These are phyloP conservation scores for Sugiyamaella novakii DNA, from an alignment of 1,139 yeast genomes.

Conservation along the genomic window DNA sequence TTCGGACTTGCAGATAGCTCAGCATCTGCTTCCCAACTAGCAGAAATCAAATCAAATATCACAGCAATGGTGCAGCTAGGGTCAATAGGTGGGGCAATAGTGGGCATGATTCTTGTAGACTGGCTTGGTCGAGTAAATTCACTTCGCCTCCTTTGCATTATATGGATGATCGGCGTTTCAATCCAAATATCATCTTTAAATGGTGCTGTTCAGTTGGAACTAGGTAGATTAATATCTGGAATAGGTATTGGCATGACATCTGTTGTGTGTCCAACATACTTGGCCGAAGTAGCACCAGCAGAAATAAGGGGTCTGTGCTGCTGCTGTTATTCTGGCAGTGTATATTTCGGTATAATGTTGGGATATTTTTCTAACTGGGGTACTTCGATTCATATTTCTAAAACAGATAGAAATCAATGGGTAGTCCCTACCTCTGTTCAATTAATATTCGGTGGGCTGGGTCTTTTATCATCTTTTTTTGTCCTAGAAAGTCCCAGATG, in stretches of 20 bases:
- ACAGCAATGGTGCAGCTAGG: slow-evolving; percentile 67
- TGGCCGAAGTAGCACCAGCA: slow-evolving; percentile 57
- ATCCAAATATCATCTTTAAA: slow-evolving; percentile 51
- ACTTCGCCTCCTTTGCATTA: slow-evolving; percentile 47
- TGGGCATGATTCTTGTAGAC: slow-evolving; percentile 56
- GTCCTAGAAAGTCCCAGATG: slow-evolving; percentile 55
- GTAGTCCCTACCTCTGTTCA: slow-evolving; percentile 45
- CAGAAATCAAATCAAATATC: slow-evolving; percentile 56
- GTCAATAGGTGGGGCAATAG: slow-evolving; percentile 57
- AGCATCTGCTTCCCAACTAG: slow-evolving; percentile 44
- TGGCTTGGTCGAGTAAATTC: slow-evolving; percentile 58
- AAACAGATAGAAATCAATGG: slow-evolving; percentile 38
- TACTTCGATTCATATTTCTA: slow-evolving; percentile 43
- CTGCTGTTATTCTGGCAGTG: slow-evolving; percentile 58
- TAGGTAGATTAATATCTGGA: slow-evolving; percentile 59
- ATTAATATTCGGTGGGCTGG: slow-evolving; percentile 49
- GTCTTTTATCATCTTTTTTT: slow-evolving; percentile 46
- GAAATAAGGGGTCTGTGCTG: slow-evolving; percentile 55
- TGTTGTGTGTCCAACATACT: slow-evolving; percentile 57
- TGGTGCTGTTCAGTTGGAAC: slow-evolving; percentile 53
- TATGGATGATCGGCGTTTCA: slow-evolving; percentile 52
- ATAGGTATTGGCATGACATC: slow-evolving; percentile 60
- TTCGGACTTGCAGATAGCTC: slow-evolving; percentile 52
- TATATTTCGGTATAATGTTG: slow-evolving; percentile 56
- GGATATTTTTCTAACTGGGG: slow-evolving; percentile 54